A percentile compares a stretch with the other conserved stretches of the same genome.
Evolutionary conservation across 1,284 basidiomycete species (phyloP).

Genomic region (Heterobasidion parviporum): DNA sequence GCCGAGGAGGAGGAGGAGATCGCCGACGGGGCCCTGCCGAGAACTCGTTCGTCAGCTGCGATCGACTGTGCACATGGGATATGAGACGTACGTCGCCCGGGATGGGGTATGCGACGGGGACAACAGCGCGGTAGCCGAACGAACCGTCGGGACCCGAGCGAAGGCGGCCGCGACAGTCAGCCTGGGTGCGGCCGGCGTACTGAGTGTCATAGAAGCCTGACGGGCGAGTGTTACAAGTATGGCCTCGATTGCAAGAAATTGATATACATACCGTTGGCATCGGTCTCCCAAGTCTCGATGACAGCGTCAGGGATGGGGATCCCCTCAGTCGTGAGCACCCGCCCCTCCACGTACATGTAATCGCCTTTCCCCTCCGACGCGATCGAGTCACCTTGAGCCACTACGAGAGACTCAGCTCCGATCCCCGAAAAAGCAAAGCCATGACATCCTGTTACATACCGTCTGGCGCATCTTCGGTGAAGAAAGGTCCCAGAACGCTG

Average conservation of each 20-base stretch:
- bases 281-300: slow-evolving; percentile 88
- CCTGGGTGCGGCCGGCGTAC: slow-evolving; percentile 48
- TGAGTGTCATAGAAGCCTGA: slow-evolving; percentile 55
- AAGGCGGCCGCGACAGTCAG: slow-evolving; percentile 76
- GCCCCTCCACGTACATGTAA: slow-evolving; percentile 75
- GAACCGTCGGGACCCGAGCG: slow-evolving; percentile 54
- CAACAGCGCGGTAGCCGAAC: slow-evolving; percentile 69
- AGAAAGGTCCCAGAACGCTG: slow-evolving; percentile 81
- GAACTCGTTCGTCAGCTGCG: background rate
- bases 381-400: slow-evolving; percentile 35
- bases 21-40: slow-evolving; percentile 62
- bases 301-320: slow-evolving; percentile 56
- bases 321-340: slow-evolving; percentile 56
- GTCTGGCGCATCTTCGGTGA: slow-evolving; percentile 71
- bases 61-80: background rate
- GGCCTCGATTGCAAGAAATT: background rate
- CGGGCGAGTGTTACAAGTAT: background rate
- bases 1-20: slow-evolving; percentile 46
- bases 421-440: background rate
- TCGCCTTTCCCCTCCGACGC: slow-evolving; percentile 64
- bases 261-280: slow-evolving; percentile 49
- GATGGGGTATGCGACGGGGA: slow-evolving; percentile 76
- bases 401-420: slow-evolving; percentile 13
- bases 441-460: slow-evolving; percentile 29
- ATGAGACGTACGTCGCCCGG: slow-evolving; percentile 52